Evolutionary conservation across 1,139 yeast species (phyloP).

Genomic region (Nematodospora anomalae): DNA sequence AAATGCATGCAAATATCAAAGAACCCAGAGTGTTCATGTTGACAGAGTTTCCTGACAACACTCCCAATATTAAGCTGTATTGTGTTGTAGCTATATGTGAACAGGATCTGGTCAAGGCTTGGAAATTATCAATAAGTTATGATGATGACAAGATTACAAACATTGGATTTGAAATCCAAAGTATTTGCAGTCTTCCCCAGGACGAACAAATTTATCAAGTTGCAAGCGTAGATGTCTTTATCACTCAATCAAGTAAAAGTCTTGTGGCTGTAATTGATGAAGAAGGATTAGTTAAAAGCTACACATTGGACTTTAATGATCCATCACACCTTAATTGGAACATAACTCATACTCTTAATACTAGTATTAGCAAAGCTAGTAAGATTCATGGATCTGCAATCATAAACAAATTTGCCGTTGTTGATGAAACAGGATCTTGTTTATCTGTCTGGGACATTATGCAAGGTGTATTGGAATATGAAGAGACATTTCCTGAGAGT

Average conservation of each 20-base stretch:
- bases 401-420: constrained; percentile 70
- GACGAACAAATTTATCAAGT: constrained; percentile 43
- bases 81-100: constrained; percentile 31
- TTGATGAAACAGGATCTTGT: constrained; percentile 49
- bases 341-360: constrained; percentile 45
- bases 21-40: constrained; percentile 31
- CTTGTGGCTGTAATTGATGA: constrained; percentile 59
- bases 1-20: constrained; percentile 12
- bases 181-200: constrained; percentile 28
- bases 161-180: constrained; percentile 21
- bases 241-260: constrained; percentile 37
- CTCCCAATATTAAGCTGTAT: constrained; percentile 16
- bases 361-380: constrained; percentile 55
- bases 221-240: constrained; percentile 56
- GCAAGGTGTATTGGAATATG: constrained; percentile 67
- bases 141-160: constrained; percentile 17
- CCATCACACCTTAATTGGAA: constrained; percentile 48
- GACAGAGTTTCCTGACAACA: constrained; percentile 18
- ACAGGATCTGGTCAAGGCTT: constrained; percentile 25
- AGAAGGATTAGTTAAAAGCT: constrained; percentile 54
- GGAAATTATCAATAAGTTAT: constrained; percentile 25
- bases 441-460: constrained; percentile 77
- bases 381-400: constrained; percentile 68
- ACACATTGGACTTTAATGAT: constrained; percentile 20
- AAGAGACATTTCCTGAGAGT: constrained; percentile 36